Evolutionary conservation across 139 green algal species (phyloP).

Genomic region (Chlorella sp.): DNA sequence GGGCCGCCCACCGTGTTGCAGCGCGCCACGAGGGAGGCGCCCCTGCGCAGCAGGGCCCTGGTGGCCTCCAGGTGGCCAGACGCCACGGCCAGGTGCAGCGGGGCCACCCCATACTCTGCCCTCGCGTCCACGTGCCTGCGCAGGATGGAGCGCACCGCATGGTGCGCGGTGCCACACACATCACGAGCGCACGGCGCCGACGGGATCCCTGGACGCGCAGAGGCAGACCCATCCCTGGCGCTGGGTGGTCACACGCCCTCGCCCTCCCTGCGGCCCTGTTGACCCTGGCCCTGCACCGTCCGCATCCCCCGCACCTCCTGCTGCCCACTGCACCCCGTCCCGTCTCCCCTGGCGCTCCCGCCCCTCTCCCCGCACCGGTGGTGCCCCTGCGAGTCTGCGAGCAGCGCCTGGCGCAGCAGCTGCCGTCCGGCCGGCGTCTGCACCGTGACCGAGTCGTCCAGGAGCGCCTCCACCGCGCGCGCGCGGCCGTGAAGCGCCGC

Average conservation of each 20-base stretch:
- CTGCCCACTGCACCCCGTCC: background rate
- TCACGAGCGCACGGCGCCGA: background rate
- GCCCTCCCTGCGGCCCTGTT: background rate
- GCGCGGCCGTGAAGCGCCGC: constrained; percentile 22
- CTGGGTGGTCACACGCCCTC: background rate
- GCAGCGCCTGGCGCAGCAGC: constrained; percentile 5
- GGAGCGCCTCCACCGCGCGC: constrained; percentile 6
- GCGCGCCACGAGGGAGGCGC: constrained; percentile 12
- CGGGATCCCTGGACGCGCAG: background rate
- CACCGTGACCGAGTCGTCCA: constrained; percentile 8
- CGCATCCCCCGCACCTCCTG: background rate
- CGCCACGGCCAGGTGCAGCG: constrained; percentile 15
- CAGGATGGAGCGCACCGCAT: no score
- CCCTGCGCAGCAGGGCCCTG: constrained; percentile 9
- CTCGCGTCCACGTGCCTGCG: constrained; percentile 2
- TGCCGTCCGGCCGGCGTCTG: background rate
- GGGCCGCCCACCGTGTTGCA: no score
- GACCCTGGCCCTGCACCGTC: background rate
- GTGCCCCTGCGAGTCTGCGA: constrained; percentile 19
- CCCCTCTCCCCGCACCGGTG: constrained; percentile 17
- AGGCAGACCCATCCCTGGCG: background rate
- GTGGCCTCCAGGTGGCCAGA: constrained; percentile 16
- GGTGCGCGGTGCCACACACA: background rate
- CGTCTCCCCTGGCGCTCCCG: background rate
- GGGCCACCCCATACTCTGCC: background rate